Evolutionary conservation across 2,329 filamentous ascomycete species (phyloP).

Genomic region (Lasiodiplodia gonubiensis): DNA sequence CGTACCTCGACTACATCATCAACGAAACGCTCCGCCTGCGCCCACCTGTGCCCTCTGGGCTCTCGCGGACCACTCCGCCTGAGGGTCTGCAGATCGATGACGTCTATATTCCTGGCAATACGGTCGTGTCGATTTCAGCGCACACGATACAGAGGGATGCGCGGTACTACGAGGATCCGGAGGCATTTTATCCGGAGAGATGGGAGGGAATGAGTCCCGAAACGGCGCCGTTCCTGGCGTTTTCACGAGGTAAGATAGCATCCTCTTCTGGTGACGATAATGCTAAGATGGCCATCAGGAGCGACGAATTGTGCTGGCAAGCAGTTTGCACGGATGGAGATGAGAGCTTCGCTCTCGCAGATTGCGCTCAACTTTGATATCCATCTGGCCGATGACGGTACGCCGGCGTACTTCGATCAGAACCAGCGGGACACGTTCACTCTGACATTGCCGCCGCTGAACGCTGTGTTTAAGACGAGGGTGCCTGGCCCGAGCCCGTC

Average conservation of each 20-base stretch:
- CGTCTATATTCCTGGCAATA: conserved; percentile 42
- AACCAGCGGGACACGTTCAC: conserved; percentile 26
- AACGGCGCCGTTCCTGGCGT: conserved; percentile 12
- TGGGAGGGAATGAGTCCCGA: neutral
- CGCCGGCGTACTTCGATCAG: conserved; percentile 32
- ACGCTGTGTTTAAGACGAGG: conserved; percentile 34
- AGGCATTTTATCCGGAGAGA: conserved; percentile 9
- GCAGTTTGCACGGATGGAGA: conserved; percentile 33
- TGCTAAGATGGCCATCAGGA: neutral
- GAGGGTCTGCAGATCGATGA: conserved; percentile 46
- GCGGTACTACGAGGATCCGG: conserved; percentile 9
- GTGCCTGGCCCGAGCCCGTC: neutral
- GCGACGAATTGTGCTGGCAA: conserved; percentile 31
- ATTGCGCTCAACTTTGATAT: conserved; percentile 35
- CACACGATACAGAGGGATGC: conserved; percentile 31
- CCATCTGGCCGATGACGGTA: conserved; percentile 34
- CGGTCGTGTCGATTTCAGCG: conserved; percentile 34
- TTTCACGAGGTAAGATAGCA: conserved; percentile 21
- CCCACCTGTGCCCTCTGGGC: conserved; percentile 46
- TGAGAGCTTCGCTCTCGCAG: conserved; percentile 32
- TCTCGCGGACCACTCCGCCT: conserved; percentile 46
- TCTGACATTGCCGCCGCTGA: conserved; percentile 38
- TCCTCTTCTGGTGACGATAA: neutral
- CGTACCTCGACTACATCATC: conserved; percentile 49
- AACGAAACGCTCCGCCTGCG: conserved; percentile 51